These are phyloP conservation scores for Chaetomium cochliodes DNA, from an alignment of 495 filamentous ascomycete species.

Conservation along the genomic window DNA sequence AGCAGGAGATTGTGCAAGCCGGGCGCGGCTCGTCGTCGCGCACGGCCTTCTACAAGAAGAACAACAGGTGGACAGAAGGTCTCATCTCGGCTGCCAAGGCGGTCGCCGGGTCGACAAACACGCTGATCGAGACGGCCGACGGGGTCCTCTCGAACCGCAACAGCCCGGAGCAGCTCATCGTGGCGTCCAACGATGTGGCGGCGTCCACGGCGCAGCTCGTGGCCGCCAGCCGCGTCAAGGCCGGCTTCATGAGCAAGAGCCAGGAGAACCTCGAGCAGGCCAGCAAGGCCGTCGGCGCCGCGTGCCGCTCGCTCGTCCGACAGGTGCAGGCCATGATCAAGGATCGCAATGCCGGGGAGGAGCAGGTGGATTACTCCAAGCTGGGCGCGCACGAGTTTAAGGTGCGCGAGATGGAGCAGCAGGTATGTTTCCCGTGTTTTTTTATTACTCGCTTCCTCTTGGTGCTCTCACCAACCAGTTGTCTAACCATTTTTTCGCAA, in stretches of 20 bases:
- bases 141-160: slow-evolving; percentile 90
- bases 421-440: slow-evolving; percentile 60
- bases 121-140: slow-evolving; percentile 94
- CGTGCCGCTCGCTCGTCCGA: slow-evolving; percentile 81
- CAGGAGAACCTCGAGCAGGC: slow-evolving; percentile 89
- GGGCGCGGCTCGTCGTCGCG: slow-evolving; percentile 82
- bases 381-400: slow-evolving; percentile 95
- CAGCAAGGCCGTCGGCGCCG: slow-evolving; percentile 86
- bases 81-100: slow-evolving; percentile 96
- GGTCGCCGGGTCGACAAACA: slow-evolving; percentile 88
- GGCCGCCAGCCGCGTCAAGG: slow-evolving; percentile 93
- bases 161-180: slow-evolving; percentile 93
- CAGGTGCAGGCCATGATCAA: slow-evolving; percentile 95
- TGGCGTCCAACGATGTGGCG: slow-evolving; percentile 94
- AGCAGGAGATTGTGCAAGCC: slow-evolving; percentile 96
- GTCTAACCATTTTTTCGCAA: slow-evolving; percentile 16
- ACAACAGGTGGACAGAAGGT: slow-evolving; percentile 95
- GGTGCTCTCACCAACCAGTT: background rate
- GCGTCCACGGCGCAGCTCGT: slow-evolving; percentile 95
- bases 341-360: slow-evolving; percentile 77
- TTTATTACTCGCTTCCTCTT: slow-evolving; percentile 1
- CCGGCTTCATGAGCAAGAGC: slow-evolving; percentile 93
- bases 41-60: slow-evolving; percentile 99
- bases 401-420: slow-evolving; percentile 98
- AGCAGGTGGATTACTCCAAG: slow-evolving; percentile 82